Evolutionary conservation across 495 filamentous ascomycete genomes (phyloP), one percentile per base, ranked within the genome.

Genomic region (Achaetomiella virescens): DNA sequence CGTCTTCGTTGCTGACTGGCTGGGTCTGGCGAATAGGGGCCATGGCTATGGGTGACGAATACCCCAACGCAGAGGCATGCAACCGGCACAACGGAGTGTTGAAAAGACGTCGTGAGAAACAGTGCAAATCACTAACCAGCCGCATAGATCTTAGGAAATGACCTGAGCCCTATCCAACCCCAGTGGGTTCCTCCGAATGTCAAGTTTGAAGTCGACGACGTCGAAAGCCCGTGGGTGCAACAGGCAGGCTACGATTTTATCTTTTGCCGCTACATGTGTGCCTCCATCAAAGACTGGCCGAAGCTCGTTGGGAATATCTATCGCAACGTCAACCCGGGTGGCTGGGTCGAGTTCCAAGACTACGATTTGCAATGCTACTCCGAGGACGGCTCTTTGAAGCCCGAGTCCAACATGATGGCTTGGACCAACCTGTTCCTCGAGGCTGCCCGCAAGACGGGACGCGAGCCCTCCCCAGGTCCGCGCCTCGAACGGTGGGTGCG

Each of bases 161-260:
- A 82, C 57, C 61, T 82, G 0, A 76, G 74, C 50, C 71, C 80
- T 6, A 77, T 75, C 21, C 79, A 82, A 58, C 77, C 78, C 1
- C 27, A 63, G 37, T 73, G 70, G 77, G 76, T 81, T 9, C 78
- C 81, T 1, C 71, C 75, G 17, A 84, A 84, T 50, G 69, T 75
- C 43, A 63, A 51, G 18, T 82, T 82, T 61, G 59, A 76, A 33
- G 69, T 82, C 51, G 77, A 79, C 55, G 77, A 82, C 53, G 70
- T 71, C 1, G 80, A 82, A 56, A 72, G 76, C 45, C 60, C 69
- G 1, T 83, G 80, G 80, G 55, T 71, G 2, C 79, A 72, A 55
- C 58, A 49, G 41, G 55, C 68, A 18, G 61, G 67, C 21, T 82
- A 80, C 61, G 74, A 81, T 62, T 77, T 76, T 60, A 75, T 83